Percentiles rank a stretch among this genome's conserved stretches.
These are phyloP conservation scores for Beverwykella pulmonaria DNA, from an alignment of 495 filamentous ascomycete species.

Conservation along the genomic window DNA sequence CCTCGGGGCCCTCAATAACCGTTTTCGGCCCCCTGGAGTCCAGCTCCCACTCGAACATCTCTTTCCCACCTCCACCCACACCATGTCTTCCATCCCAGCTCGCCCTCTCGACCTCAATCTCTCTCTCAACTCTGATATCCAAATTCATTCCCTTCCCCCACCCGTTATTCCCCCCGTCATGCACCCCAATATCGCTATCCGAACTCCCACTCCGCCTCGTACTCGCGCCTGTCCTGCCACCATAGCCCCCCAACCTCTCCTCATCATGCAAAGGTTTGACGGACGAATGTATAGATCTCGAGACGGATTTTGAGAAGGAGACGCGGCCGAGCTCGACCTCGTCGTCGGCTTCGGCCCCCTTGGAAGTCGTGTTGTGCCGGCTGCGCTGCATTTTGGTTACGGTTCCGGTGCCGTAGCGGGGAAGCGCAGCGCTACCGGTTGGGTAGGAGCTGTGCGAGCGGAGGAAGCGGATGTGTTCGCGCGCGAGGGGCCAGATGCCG, in stretches of 20 bases:
- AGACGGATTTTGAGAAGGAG: not conserved
- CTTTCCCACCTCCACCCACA: not conserved
- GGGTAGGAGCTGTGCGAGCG: constrained; percentile 13
- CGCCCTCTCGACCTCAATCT: constrained; percentile 24
- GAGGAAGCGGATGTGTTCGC: constrained; percentile 31
- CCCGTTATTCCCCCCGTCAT: not conserved
- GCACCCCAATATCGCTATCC: constrained; percentile 12
- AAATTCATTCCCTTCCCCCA: constrained; percentile 11
- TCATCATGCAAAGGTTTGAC: not conserved
- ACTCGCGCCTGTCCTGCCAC: not conserved
- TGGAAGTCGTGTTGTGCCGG: not conserved
- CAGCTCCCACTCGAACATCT: constrained; percentile 11
- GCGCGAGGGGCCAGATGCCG: constrained; percentile 37
- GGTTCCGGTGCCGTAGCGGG: constrained; percentile 12
- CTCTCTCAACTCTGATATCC: constrained; percentile 20
- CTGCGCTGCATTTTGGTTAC: not conserved
- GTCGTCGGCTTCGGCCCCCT: not conserved
- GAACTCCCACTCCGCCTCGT: constrained; percentile 6
- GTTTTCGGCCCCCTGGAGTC: constrained; percentile 17
- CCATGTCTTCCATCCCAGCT: constrained; percentile 10
- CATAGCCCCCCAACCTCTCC: not conserved
- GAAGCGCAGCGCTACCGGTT: not conserved
- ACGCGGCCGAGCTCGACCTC: not conserved
- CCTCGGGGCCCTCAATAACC: constrained; percentile 25
- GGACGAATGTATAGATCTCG: not conserved